Evolutionary conservation across 352 stramenopile species (phyloP).

Genomic region (Globisporangium camurandrum): DNA sequence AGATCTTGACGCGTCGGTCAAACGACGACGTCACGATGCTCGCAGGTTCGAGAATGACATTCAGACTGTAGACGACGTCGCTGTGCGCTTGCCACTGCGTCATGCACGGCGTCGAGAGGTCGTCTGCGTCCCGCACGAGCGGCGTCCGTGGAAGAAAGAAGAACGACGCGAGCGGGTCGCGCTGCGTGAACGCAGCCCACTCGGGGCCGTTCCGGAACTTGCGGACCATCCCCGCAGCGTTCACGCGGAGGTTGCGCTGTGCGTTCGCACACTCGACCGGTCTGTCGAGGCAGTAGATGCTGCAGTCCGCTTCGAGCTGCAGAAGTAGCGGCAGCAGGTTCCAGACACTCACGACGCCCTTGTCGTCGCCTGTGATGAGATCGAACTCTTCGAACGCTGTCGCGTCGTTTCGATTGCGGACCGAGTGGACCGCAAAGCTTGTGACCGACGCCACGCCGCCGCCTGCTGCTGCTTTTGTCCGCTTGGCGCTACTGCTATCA

Average conservation of each 20-base stretch:
- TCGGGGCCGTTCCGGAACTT: slow-evolving; percentile 60
- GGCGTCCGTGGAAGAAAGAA: slow-evolving; percentile 51
- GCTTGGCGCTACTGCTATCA: not conserved
- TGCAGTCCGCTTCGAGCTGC: slow-evolving; percentile 39
- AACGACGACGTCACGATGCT: slow-evolving; percentile 74
- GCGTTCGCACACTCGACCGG: slow-evolving; percentile 65
- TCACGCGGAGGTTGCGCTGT: slow-evolving; percentile 62
- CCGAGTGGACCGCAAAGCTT: slow-evolving; percentile 31
- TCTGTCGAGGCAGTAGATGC: slow-evolving; percentile 35
- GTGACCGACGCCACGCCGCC: slow-evolving; percentile 37
- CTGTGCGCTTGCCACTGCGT: slow-evolving; percentile 65
- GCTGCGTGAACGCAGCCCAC: slow-evolving; percentile 39
- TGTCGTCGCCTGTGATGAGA: slow-evolving; percentile 71
- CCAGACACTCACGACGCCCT: slow-evolving; percentile 66
- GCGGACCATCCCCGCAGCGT: slow-evolving; percentile 59
- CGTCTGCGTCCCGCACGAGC: slow-evolving; percentile 22
- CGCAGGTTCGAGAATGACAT: slow-evolving; percentile 57
- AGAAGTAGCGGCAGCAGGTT: slow-evolving; percentile 56
- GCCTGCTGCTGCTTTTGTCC: not conserved
- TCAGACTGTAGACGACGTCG: slow-evolving; percentile 71
- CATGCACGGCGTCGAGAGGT: slow-evolving; percentile 27
- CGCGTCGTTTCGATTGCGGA: slow-evolving; percentile 14
- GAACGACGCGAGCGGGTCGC: slow-evolving; percentile 48
- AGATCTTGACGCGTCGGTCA: slow-evolving; percentile 74
- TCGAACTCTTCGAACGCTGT: slow-evolving; percentile 30